Conservation (phyloP, 2,329 filamentous ascomycete genomes). For the Ascochyta clinopodiicola region DNA sequence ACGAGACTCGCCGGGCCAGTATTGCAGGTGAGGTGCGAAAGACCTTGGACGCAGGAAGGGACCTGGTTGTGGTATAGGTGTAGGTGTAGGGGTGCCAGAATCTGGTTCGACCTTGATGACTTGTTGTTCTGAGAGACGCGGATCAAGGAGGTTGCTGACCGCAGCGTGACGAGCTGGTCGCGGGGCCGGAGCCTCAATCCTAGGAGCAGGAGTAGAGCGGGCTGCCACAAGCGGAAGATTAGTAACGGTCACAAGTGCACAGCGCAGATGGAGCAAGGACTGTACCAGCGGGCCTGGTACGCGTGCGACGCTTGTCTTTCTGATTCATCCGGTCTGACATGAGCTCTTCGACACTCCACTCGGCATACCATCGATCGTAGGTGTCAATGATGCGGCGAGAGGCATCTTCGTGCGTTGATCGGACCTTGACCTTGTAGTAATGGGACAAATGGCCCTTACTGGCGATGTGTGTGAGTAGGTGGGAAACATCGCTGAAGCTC, state of each 20-base stretch:
- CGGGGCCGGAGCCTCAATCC: constrained; percentile 30
- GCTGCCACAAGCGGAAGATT: constrained; percentile 29
- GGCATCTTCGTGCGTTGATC: constrained; percentile 69
- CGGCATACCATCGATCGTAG: constrained; percentile 81
- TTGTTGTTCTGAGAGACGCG: constrained; percentile 46
- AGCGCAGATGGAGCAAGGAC: constrained; percentile 13
- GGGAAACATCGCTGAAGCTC: constrained; percentile 86
- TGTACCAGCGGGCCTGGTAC: constrained; percentile 43
- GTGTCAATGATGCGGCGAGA: constrained; percentile 67
- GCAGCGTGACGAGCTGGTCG: constrained; percentile 35
- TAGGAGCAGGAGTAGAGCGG: constrained; percentile 29
- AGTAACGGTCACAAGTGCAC: constrained; percentile 17
- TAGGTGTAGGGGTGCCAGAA: constrained; percentile 36
- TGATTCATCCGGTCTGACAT: constrained; percentile 78
- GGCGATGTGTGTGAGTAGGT: constrained; percentile 87
- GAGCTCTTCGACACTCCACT: constrained; percentile 72
- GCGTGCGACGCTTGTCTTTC: constrained; percentile 72
- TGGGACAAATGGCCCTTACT: constrained; percentile 91
- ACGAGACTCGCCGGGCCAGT: constrained; percentile 46
- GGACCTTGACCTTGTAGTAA: constrained; percentile 81
- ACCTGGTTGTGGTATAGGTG: constrained; percentile 37
- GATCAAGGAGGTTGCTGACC: constrained; percentile 41
- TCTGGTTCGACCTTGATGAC: constrained; percentile 44
- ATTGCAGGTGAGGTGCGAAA: constrained; percentile 47
- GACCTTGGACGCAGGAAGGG: constrained; percentile 40